Evolutionary conservation across 176 grass and related monocot genomes (phyloP).

Genomic region (Rhynchospora tenuis): DNA sequence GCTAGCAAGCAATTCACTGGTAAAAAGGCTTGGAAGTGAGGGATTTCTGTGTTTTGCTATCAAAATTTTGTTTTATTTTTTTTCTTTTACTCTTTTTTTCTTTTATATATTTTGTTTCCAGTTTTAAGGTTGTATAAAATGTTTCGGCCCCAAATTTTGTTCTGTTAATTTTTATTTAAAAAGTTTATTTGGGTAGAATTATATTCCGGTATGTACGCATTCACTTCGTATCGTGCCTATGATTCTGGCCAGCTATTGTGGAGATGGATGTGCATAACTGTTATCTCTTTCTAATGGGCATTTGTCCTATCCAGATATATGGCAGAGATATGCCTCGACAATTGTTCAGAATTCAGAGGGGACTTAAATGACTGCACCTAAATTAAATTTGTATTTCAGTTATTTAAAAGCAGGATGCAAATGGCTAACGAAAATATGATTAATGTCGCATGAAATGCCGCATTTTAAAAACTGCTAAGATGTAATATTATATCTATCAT

Average conservation of each 20-base stretch:
- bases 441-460: too few species aligned
- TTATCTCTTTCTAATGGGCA: not conserved
- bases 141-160: not conserved
- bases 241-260: not conserved
- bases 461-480: not conserved
- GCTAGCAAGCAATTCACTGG: conserved; percentile 67
- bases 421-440: not conserved
- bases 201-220: not conserved
- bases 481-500: not conserved
- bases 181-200: not conserved
- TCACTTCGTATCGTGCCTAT: not conserved
- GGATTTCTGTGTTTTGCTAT: not conserved
- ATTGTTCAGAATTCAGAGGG: not conserved
- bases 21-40: conserved; percentile 77
- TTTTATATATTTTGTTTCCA: not conserved
- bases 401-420: not conserved
- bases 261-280: not conserved
- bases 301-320: not conserved
- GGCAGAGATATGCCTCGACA: not conserved
- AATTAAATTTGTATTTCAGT: not conserved
- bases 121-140: not conserved
- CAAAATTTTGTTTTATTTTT: not conserved
- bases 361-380: not conserved
- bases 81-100: not conserved
- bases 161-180: not conserved